Percentiles rank a stretch among this genome's conserved stretches.
Conservation (phyloP, 495 filamentous ascomycete species). For the Penicillium soppii region DNA sequence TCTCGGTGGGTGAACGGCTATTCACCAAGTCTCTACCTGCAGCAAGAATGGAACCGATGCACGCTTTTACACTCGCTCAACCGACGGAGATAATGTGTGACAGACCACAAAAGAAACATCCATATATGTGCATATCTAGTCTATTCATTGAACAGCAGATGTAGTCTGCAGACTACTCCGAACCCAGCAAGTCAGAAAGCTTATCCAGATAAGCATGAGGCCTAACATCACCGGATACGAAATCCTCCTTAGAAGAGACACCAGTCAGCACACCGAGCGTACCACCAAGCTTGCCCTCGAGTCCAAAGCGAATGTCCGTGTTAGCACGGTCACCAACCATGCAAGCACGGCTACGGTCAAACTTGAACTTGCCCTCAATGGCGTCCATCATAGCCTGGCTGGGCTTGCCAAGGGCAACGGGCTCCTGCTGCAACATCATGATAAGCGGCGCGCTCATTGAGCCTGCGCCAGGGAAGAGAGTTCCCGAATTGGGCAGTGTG, state of each 20-base stretch:
- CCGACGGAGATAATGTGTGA: too few relatives aligned
- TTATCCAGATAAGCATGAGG: slow-evolving; percentile 80
- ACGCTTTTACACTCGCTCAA: too few relatives aligned
- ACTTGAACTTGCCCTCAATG: slow-evolving; percentile 89
- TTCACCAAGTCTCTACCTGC: too few relatives aligned
- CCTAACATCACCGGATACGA: slow-evolving; percentile 69
- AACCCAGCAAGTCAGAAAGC: slow-evolving; percentile 68
- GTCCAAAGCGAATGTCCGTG: slow-evolving; percentile 94
- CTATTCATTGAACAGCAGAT: too few relatives aligned
- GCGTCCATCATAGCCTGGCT: slow-evolving; percentile 99
- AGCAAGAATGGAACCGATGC: too few relatives aligned
- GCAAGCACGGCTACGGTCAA: slow-evolving; percentile 81
- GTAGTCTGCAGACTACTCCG: slow-evolving; percentile 7
- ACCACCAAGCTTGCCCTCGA: slow-evolving; percentile 87
- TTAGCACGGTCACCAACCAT: slow-evolving; percentile 96
- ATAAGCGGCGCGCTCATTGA: slow-evolving; percentile 75
- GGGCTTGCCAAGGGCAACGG: slow-evolving; percentile 84
- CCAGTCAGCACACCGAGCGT: slow-evolving; percentile 91
- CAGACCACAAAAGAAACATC: background rate
- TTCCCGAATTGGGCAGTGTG: slow-evolving; percentile 74
- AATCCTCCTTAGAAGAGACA: slow-evolving; percentile 74
- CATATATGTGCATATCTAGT: background rate
- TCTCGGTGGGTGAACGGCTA: too few relatives aligned
- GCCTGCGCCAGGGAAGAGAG: slow-evolving; percentile 90
- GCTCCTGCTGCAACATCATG: slow-evolving; percentile 68